Percentiles rank a stretch among this genome's conserved stretches.
Evolutionary conservation across 75 land plant species (phyloP).

Genomic region (Cunninghamia lanceolata): DNA sequence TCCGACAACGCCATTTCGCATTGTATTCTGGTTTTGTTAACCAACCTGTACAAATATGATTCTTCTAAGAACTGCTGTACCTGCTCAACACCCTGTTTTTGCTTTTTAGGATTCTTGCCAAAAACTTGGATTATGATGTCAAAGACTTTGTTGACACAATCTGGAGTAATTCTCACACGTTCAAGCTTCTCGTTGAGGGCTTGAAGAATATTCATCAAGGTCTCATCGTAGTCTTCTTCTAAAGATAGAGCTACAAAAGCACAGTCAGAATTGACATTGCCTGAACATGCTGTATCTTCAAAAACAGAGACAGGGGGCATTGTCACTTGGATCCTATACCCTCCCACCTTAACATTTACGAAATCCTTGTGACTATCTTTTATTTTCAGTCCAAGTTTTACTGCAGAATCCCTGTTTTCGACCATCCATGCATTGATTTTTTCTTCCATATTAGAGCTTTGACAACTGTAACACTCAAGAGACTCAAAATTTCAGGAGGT

Average conservation of each 20-base stretch:
- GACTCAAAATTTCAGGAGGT: too few species aligned
- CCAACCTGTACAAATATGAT: not conserved
- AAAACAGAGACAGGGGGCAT: not conserved
- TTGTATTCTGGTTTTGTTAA: not conserved
- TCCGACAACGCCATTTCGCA: not conserved
- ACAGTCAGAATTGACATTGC: not conserved
- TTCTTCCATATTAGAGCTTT: not conserved
- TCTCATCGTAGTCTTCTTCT: not conserved
- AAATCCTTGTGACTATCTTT: not conserved
- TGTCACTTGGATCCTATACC: not conserved
- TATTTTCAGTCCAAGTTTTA: not conserved
- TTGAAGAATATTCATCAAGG: conserved; percentile 13
- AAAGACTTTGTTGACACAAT: conserved; percentile 16
- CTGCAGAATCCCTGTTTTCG: not conserved
- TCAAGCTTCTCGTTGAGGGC: conserved; percentile 28
- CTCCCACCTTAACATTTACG: not conserved
- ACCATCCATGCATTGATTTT: not conserved
- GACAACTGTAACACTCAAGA: too few species aligned
- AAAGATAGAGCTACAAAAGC: not conserved
- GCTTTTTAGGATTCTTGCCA: not conserved
- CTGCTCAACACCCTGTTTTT: not conserved
- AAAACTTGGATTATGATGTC: conserved; percentile 10
- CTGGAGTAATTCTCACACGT: conserved; percentile 10
- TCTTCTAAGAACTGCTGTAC: not conserved
- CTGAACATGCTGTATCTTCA: not conserved